Evolutionary conservation across 371 early-diverging fungal genomes (phyloP).

Genomic region (Lichtheimia hyalospora): DNA sequence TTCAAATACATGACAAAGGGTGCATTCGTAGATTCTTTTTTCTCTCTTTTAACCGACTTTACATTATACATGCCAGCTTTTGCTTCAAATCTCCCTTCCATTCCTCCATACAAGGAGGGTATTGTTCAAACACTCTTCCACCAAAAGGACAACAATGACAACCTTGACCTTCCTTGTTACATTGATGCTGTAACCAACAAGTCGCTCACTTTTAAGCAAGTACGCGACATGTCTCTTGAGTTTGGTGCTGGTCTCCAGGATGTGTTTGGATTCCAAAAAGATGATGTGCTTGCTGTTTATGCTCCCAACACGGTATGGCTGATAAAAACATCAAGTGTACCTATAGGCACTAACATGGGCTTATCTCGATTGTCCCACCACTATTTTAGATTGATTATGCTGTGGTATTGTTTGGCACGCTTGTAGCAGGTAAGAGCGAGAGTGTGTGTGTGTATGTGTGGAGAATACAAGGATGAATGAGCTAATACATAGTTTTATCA

Average conservation of each 20-base stretch:
- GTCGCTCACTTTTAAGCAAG: slow-evolving; percentile 62
- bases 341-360: not conserved
- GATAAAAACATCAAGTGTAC: slow-evolving; percentile 7
- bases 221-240: slow-evolving; percentile 30
- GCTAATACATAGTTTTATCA: not conserved
- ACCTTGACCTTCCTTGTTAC: slow-evolving; percentile 17
- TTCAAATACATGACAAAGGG: not conserved
- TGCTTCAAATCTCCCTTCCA: not conserved
- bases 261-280: slow-evolving; percentile 3
- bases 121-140: slow-evolving; percentile 3
- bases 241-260: slow-evolving; percentile 8
- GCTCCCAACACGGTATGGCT: slow-evolving; percentile 28
- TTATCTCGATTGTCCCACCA: not conserved
- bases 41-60: not conserved
- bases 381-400: slow-evolving; percentile 12
- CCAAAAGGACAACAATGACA: not conserved
- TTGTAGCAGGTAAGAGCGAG: slow-evolving; percentile 28
- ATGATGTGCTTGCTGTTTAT: slow-evolving; percentile 14
- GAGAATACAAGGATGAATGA: not conserved
- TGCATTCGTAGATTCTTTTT: not conserved
- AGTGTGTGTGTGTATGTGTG: too few relatives aligned
- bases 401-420: slow-evolving; percentile 29
- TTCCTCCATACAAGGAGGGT: not conserved
- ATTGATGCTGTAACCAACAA: slow-evolving; percentile 59
- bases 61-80: not conserved